Evolutionary conservation across 1,284 basidiomycete species (phyloP).

Genomic region (Cystobasidiaceae sp.): DNA sequence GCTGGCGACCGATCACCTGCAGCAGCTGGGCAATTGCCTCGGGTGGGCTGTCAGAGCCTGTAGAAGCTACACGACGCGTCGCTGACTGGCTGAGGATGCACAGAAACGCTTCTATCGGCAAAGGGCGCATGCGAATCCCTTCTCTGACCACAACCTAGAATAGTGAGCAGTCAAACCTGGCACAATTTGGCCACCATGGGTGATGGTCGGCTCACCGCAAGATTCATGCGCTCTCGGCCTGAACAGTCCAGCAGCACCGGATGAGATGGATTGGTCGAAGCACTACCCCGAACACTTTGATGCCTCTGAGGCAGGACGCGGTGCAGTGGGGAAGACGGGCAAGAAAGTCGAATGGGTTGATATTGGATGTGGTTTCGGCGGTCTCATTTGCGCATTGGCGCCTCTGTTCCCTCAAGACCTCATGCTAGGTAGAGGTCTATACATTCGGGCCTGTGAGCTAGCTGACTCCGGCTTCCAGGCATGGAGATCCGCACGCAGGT

Average conservation of each 20-base stretch:
- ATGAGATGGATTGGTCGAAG: conserved; percentile 71
- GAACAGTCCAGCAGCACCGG: conserved; percentile 64
- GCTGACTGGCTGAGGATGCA: too few relatives aligned
- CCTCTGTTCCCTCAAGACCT: conserved; percentile 85
- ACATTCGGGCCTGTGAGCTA: not conserved
- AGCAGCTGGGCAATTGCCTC: not conserved
- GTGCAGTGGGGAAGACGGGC: not conserved
- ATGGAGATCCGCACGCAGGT: conserved; percentile 97
- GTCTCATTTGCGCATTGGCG: conserved; percentile 81
- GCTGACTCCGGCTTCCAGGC: conserved; percentile 52
- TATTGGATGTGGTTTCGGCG: conserved; percentile 97
- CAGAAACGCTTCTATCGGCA: conserved; percentile 97
- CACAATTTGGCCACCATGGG: not conserved
- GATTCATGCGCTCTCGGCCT: not conserved
- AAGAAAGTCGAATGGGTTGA: conserved; percentile 89
- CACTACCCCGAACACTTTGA: conserved; percentile 74
- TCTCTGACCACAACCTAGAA: conserved; percentile 87
- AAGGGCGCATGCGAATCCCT: conserved; percentile 95
- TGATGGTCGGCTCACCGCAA: not conserved
- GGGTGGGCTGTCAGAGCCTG: too few relatives aligned
- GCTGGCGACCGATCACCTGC: not conserved
- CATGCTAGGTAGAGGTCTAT: conserved; percentile 72
- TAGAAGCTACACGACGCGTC: too few relatives aligned
- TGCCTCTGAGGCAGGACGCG: not conserved
- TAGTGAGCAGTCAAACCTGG: conserved; percentile 55